These are phyloP conservation scores for Heliosperma pusillum DNA, from an alignment of 148 eudicot species.

Conservation along the genomic window DNA sequence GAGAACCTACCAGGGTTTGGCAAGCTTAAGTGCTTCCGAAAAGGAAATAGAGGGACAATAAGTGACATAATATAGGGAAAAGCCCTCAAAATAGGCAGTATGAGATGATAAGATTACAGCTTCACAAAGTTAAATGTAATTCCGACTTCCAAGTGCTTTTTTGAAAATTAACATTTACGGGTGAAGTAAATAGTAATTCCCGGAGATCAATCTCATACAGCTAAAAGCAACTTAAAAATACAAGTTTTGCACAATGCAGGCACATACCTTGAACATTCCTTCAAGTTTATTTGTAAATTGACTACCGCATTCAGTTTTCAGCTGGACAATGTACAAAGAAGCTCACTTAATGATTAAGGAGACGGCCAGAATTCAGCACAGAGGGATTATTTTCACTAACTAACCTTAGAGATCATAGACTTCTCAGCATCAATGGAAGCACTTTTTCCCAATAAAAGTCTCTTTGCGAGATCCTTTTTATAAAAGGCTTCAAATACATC, in stretches of 20 bases:
- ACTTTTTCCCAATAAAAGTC: conserved; percentile 92
- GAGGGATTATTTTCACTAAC: background rate
- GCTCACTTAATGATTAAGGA: conserved; percentile 23
- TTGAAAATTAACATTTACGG: background rate
- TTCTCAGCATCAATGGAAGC: conserved; percentile 99
- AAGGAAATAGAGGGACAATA: no score
- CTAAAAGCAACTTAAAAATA: conserved; percentile 2
- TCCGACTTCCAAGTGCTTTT: background rate
- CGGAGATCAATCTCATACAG: background rate
- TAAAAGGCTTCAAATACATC: conserved; percentile 99
- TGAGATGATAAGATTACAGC: background rate
- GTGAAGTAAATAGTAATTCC: background rate
- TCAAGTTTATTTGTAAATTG: conserved; percentile 98
- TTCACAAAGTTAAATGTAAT: background rate
- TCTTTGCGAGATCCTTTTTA: conserved; percentile 95
- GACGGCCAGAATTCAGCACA: background rate
- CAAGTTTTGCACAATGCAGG: background rate
- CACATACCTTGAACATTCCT: conserved; percentile 97
- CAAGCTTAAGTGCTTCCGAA: no score
- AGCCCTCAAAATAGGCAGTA: no score
- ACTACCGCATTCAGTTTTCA: conserved; percentile 97
- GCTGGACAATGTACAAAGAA: conserved; percentile 44
- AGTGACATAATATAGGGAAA: no score
- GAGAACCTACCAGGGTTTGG: no score
- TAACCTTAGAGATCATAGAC: conserved; percentile 95